Conservation (phyloP, 1,284 basidiomycete genomes). For the Ustanciosporium gigantosporum region DNA sequence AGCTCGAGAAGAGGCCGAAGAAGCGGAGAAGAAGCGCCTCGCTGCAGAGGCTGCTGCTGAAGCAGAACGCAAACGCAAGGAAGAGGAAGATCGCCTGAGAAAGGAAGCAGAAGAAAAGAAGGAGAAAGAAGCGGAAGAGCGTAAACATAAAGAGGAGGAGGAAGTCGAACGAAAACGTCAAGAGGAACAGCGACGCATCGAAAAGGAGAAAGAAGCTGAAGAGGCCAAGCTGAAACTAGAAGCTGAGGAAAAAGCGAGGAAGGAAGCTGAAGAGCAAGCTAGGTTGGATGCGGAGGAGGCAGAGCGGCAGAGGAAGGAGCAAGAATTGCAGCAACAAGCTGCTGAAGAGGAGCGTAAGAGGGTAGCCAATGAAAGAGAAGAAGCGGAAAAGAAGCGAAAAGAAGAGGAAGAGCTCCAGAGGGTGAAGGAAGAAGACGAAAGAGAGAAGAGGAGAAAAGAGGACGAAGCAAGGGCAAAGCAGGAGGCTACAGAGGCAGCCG, state of each 20-base stretch:
- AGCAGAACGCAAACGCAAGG: constrained; percentile 3
- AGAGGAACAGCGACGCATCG: constrained; percentile 1
- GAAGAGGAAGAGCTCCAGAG: constrained; percentile 1
- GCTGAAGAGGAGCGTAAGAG: not conserved
- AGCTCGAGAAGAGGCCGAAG: not conserved
- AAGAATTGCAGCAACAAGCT: too few species aligned
- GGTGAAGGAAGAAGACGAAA: not conserved
- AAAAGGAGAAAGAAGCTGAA: constrained; percentile 2
- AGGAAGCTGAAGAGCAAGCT: not conserved
- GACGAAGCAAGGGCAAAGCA: not conserved
- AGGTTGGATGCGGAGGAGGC: too few species aligned
- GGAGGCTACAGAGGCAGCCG: not conserved
- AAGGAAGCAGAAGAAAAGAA: constrained; percentile 2
- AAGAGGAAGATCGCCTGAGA: not conserved
- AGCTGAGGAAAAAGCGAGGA: not conserved
- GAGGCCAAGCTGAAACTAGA: not conserved
- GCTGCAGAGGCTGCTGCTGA: too few species aligned
- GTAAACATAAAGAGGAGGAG: not conserved
- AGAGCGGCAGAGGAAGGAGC: too few species aligned
- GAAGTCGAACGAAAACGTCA: not conserved
- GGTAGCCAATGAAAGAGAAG: not conserved
- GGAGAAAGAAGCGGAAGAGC: not conserved
- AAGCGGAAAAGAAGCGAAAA: not conserved
- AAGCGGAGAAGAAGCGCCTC: not conserved
- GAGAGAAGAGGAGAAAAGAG: too few species aligned